Base-by-base conservation (phyloP, 352 stramenopile species). In the Phytophthora boehmeriae region DNA sequence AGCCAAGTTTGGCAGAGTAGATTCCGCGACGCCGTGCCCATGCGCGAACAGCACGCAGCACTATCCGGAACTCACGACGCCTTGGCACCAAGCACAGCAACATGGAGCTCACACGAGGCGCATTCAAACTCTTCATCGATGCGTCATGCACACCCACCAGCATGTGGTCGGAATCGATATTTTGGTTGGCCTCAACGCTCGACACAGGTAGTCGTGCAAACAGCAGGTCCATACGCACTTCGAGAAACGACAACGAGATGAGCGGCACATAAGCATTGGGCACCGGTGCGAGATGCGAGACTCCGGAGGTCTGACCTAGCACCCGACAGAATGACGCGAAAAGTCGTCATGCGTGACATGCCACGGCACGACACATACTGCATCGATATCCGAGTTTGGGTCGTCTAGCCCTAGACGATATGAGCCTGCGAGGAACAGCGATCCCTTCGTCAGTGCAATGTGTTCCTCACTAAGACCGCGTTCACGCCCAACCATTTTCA, bases 1-100 rank as follows among this genome's bases (percentile, higher is more conserved):
- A 99, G 2, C 97, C 97, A 8, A 99, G 76, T 52, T 98, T 97
- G 51, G 98, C 98, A 17, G 88, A 98, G 68, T 99, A 99, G 47
- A 99, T 86, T 25, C 97, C 97, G 39, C 97, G 89, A 49, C 86
- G 80, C 42, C 81, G 80, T 11, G 83, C 85, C 83, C 81, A 94
- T n/a, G 80, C 71, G 25, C 85, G 83, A 16, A 92, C 80, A n/a
- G 85, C 81, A 49, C 80, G 76, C 38, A 90, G 44, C 17, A 94
- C 81, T 20, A 91, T 85, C 9, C 98, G 80, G 77, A 98, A 99
- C 16, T 88, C 80, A 17, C 69, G 83, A 39, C 88, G 93, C 16
- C 89, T 93, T 8, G 82, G 83, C 25, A 98, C 94, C 14, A 99
- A 73, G 11, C 90, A 94, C 5, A 97, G 73, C 58, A 99, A 88